Evolutionary conservation across 2,329 filamentous ascomycete genomes (phyloP).

Genomic region (Ceratocystis eucalypticola): DNA sequence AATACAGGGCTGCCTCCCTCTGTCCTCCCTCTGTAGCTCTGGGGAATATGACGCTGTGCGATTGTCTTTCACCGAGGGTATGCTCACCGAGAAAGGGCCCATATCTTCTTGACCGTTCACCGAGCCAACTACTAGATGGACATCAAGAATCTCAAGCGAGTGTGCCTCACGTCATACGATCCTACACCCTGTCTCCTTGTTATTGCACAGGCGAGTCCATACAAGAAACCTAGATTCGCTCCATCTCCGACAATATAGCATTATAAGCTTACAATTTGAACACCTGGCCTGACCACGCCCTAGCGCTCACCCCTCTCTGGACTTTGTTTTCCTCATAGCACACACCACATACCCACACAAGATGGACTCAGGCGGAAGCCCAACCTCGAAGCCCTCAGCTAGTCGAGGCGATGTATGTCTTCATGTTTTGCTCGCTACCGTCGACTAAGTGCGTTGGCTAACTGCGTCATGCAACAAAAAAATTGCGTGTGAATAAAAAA

Average conservation of each 20-base stretch:
- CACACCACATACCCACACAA: neutral
- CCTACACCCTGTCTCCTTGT: neutral
- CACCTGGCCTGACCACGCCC: neutral
- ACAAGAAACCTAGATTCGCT: neutral
- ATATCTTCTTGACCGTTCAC: neutral
- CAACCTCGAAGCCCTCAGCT: slow-evolving; percentile 11
- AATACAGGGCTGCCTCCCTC: neutral
- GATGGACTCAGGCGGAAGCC: slow-evolving; percentile 15
- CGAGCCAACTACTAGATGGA: neutral
- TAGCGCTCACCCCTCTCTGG: neutral
- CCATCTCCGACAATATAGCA: neutral
- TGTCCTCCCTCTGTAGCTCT: neutral
- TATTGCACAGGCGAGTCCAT: neutral
- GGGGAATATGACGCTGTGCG: neutral
- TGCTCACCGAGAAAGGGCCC: neutral
- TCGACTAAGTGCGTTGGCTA: neutral
- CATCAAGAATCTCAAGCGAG: neutral
- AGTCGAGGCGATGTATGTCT: slow-evolving; percentile 8
- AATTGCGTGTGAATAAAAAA: slow-evolving; percentile 22
- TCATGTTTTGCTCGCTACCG: neutral
- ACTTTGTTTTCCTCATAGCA: neutral
- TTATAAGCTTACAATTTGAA: neutral
- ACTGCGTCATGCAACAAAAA: neutral
- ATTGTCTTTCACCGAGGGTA: neutral
- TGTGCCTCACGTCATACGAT: neutral